phyloP scores from a whole-genome alignment of 2,329 filamentous ascomycete genomes.

The Ophiostoma angusticollis region DNA sequence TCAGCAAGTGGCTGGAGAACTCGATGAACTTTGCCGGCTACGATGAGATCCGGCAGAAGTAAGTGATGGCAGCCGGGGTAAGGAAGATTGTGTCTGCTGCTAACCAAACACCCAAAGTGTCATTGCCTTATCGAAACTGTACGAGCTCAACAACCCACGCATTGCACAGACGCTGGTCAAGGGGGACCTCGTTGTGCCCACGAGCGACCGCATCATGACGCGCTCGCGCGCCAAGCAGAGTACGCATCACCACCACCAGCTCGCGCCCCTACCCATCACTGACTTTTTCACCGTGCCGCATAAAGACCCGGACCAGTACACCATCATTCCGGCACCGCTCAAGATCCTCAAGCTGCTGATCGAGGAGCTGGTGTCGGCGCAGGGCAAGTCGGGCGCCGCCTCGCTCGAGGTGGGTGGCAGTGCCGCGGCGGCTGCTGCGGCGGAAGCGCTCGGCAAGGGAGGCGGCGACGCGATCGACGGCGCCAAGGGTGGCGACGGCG shows the following conservation, averaged over 20 bases:
- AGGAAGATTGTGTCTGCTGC: not conserved
- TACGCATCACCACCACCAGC: slow-evolving; percentile 27
- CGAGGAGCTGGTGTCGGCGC: slow-evolving; percentile 75
- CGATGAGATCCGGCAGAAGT: slow-evolving; percentile 95
- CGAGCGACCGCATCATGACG: slow-evolving; percentile 81
- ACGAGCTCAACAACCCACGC: slow-evolving; percentile 71
- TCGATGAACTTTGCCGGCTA: slow-evolving; percentile 96
- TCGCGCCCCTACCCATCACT: slow-evolving; percentile 11
- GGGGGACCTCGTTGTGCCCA: slow-evolving; percentile 75
- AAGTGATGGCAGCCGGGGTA: slow-evolving; percentile 26
- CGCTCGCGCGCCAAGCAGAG: slow-evolving; percentile 77
- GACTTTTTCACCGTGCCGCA: slow-evolving; percentile 17
- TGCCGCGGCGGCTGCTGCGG: slow-evolving; percentile 49
- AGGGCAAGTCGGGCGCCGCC: slow-evolving; percentile 41
- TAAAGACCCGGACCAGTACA: slow-evolving; percentile 76
- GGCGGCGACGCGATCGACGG: not conserved
- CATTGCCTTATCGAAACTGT: slow-evolving; percentile 84
- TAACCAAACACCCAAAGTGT: slow-evolving; percentile 44
- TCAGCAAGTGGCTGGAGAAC: slow-evolving; percentile 95
- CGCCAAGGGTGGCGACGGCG: not conserved
- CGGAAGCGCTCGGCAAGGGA: slow-evolving; percentile 31
- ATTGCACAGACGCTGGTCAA: slow-evolving; percentile 72
- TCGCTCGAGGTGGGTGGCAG: slow-evolving; percentile 6
- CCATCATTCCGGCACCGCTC: slow-evolving; percentile 70
- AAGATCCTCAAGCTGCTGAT: slow-evolving; percentile 96